Conservation (phyloP, 2,329 filamentous ascomycete genomes). For the Curvularia eragrostidis region DNA sequence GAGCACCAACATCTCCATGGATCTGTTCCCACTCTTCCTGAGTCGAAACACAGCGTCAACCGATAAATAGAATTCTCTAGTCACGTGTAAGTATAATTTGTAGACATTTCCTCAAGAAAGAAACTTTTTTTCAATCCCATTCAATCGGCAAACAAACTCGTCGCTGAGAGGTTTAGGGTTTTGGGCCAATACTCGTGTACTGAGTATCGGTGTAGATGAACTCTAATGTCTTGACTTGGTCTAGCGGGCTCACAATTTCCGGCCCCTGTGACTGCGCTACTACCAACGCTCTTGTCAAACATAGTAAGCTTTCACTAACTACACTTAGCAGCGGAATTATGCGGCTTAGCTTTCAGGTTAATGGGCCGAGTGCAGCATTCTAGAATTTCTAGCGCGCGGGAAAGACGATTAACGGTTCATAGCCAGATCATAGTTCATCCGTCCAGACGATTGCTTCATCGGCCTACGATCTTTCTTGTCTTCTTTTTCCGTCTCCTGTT, state of each 20-base stretch:
- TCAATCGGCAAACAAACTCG: background rate
- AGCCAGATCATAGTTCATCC: background rate
- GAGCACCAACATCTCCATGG: no score
- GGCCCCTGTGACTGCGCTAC: background rate
- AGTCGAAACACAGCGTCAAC: background rate
- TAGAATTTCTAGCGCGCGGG: background rate
- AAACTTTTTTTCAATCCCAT: no score
- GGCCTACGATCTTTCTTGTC: background rate
- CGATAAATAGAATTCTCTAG: background rate
- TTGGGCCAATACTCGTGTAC: background rate
- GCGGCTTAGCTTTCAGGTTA: background rate
- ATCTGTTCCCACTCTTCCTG: background rate
- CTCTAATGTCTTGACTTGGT: background rate
- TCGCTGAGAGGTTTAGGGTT: background rate
- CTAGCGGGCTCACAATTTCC: background rate
- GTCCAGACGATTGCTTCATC: background rate
- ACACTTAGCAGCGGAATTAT: background rate
- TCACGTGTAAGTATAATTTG: background rate
- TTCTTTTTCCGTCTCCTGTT: background rate
- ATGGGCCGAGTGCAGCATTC: background rate
- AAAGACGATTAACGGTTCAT: background rate
- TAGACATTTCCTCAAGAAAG: no score
- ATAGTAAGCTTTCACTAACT: background rate
- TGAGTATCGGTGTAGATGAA: background rate
- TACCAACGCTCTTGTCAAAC: background rate